Base-by-base conservation (phyloP, 2,329 filamentous ascomycete genomes). In the Massarina eburnea region DNA sequence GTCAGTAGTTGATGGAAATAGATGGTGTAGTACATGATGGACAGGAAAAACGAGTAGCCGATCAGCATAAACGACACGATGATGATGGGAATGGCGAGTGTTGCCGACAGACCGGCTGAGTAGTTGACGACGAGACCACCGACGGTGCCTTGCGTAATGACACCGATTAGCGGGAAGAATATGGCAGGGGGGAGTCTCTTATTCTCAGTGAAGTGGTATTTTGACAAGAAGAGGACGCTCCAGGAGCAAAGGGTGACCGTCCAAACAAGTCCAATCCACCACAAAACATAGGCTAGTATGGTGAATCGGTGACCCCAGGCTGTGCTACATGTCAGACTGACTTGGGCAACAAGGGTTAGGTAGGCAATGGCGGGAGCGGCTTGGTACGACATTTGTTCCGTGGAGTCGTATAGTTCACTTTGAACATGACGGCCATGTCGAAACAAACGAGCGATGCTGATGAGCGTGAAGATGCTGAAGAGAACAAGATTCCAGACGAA, bases 321-420 rank as follows among this genome's bases (percentile, higher is more conserved):
- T 80, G 67, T 89, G 89, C 41, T 76, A 61, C 20, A 74, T 88
- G 88, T 39, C 59, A 57, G 10, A 81, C 42, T 3, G 60, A 71
- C 54, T 84, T 82, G 71, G 89, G 88, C 21, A 83, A 88, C 71
- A 88, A 87, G 41, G 0, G 80, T 73, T 47, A 80, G 79, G 32
- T 82, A 82, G 24, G 90, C 61, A 48, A 88, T 68, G 49, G 78
- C 77, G 18, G 81, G 52, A 1, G 85, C 76, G 49, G 76, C 77
- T 12, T 85, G 84, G 37, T 81, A 82, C 8, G 81, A 71, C 84
- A 84, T 49, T 74, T 80, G 74, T 87, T 91, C 54, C 86, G 69
- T 14, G 79, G 44, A 19, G 68, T 65, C 82, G 83, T 90, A 18
- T 80, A 56, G 1, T 80, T 51, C 30, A 9, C 18, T 40, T 35